Conservation (phyloP, 495 filamentous ascomycete species). For the Hyphodiscus hymeniophilus region DNA sequence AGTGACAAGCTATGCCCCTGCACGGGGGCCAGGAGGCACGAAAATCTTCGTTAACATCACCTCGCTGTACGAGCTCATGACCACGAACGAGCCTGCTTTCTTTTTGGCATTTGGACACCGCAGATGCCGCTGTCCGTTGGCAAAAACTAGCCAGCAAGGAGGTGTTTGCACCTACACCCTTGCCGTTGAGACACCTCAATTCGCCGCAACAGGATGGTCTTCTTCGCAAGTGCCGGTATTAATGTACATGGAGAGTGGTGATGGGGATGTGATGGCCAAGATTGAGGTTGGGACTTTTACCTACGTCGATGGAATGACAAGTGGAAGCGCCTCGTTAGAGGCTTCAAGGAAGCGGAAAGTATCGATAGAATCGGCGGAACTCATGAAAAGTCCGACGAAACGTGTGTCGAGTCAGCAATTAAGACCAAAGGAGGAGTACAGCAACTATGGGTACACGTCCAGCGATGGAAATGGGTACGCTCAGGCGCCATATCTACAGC, state of each 20-base stretch:
- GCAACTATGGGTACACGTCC: conserved; percentile 25
- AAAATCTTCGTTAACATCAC: conserved; percentile 64
- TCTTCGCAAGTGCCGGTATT: conserved; percentile 64
- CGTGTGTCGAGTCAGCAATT: conserved; percentile 24
- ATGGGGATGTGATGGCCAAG: conserved; percentile 51
- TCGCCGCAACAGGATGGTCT: conserved; percentile 55
- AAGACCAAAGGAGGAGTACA: conserved; percentile 31
- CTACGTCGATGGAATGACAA: conserved; percentile 47
- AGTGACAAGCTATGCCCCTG: conserved; percentile 60
- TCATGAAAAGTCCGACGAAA: conserved; percentile 27
- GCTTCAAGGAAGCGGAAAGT: conserved; percentile 35
- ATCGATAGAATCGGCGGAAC: conserved; percentile 27
- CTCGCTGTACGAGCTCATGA: conserved; percentile 61
- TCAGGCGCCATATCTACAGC: conserved; percentile 28
- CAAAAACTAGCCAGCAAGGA: conserved; percentile 50
- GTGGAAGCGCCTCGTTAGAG: conserved; percentile 27
- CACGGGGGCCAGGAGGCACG: conserved; percentile 57
- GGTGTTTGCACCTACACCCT: conserved; percentile 61
- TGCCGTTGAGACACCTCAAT: conserved; percentile 62
- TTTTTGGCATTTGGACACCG: conserved; percentile 69
- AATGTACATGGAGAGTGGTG: conserved; percentile 60
- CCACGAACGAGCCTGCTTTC: conserved; percentile 45
- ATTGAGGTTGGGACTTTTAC: conserved; percentile 70
- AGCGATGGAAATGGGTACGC: conserved; percentile 19
- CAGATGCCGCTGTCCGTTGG: conserved; percentile 53